These are phyloP conservation scores for Talaromyces ruber DNA, from an alignment of 495 filamentous ascomycete genomes.

Conservation along the genomic window DNA sequence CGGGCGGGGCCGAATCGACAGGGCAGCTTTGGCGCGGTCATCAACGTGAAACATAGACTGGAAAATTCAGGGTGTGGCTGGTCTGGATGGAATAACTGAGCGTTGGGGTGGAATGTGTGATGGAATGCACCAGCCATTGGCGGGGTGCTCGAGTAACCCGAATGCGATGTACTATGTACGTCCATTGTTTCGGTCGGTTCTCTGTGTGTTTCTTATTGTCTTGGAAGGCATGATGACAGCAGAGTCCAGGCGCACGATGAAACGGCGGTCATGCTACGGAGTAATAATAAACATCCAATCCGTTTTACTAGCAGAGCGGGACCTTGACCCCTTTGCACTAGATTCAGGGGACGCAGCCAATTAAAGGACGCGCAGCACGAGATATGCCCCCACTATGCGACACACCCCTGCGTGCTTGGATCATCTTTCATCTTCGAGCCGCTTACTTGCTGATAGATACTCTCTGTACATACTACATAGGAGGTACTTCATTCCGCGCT, in stretches of 20 bases:
- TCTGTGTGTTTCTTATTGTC: neutral
- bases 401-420: neutral
- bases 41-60: neutral
- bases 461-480: too few relatives aligned
- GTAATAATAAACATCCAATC: neutral
- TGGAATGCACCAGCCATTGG: neutral
- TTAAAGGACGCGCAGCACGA: neutral
- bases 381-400: neutral
- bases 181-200: neutral
- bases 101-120: neutral
- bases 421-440: neutral
- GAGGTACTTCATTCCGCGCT: neutral
- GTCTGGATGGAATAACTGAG: neutral
- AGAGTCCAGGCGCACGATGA: neutral
- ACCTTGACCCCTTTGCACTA: neutral
- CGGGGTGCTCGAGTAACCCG: too few relatives aligned
- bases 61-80: neutral
- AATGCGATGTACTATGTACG: neutral
- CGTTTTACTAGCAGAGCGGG: neutral
- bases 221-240: neutral
- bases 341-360: neutral
- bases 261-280: neutral
- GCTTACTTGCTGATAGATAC: too few relatives aligned
- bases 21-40: neutral
- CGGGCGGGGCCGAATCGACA: neutral